Evolutionary conservation across 768 basidiomycete genomes (phyloP).

Genomic region (Xerocomus spinulosus): DNA sequence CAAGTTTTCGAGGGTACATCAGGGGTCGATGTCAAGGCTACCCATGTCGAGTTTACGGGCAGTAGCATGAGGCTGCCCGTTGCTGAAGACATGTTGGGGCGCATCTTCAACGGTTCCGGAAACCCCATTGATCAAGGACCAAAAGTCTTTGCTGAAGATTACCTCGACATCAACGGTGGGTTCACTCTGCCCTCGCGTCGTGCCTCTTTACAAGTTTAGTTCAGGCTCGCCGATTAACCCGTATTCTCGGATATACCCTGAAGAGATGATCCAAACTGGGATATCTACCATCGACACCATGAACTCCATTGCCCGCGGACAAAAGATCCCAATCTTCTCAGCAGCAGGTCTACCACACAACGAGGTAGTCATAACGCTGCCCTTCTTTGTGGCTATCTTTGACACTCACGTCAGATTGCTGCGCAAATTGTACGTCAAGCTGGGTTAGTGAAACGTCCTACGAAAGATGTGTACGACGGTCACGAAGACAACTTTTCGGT

Average conservation of each 20-base stretch:
- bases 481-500: slow-evolving; percentile 99
- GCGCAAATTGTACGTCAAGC: slow-evolving; percentile 99
- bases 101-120: slow-evolving; percentile 98
- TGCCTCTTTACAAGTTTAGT: slow-evolving; percentile 15
- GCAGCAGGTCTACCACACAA: slow-evolving; percentile 99
- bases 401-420: slow-evolving; percentile 66
- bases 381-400: slow-evolving; percentile 22
- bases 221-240: slow-evolving; percentile 97
- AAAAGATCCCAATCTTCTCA: slow-evolving; percentile 99
- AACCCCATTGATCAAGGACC: slow-evolving; percentile 98
- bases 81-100: slow-evolving; percentile 97
- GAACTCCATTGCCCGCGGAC: slow-evolving; percentile 99
- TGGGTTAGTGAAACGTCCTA: slow-evolving; percentile 92
- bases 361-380: slow-evolving; percentile 52
- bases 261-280: slow-evolving; percentile 99
- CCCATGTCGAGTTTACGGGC: slow-evolving; percentile 97
- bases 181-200: slow-evolving; percentile 6
- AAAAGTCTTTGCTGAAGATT: slow-evolving; percentile 98
- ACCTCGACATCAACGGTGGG: slow-evolving; percentile 97
- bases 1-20: slow-evolving; percentile 99
- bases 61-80: slow-evolving; percentile 99
- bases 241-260: slow-evolving; percentile 97
- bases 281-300: slow-evolving; percentile 97
- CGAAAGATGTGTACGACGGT: slow-evolving; percentile 96
- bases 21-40: slow-evolving; percentile 95